Conservation (phyloP, 2,329 filamentous ascomycete species). For the Phyllosticta paracitricarpa region DNA sequence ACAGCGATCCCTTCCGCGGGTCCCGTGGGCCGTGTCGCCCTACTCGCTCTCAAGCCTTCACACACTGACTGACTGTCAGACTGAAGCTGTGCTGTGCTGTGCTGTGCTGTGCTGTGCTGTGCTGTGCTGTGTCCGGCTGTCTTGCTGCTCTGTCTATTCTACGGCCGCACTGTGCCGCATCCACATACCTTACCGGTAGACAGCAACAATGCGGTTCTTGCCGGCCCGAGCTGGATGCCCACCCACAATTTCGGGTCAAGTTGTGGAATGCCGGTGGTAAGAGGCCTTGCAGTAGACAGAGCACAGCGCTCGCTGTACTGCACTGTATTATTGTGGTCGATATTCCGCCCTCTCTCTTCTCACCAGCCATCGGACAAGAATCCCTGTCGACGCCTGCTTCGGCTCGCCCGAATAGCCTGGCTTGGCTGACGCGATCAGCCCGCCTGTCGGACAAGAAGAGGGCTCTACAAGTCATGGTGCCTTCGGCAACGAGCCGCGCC, state of each 20-base stretch:
- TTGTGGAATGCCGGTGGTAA: neutral
- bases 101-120: too few relatives aligned
- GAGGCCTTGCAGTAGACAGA: too few relatives aligned
- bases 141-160: neutral
- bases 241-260: conserved; percentile 2
- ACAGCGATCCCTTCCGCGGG: conserved; percentile 8
- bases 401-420: neutral
- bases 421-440: conserved; percentile 6
- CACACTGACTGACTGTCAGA: too few relatives aligned
- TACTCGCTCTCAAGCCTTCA: too few relatives aligned
- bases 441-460: neutral
- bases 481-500: neutral
- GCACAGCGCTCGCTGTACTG: too few relatives aligned
- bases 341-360: too few relatives aligned
- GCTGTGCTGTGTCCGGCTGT: too few relatives aligned
- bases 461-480: neutral
- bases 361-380: neutral
- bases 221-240: conserved; percentile 5
- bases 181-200: too few relatives aligned
- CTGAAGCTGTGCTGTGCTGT: too few relatives aligned
- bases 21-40: conserved; percentile 1
- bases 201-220: neutral
- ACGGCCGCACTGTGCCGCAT: neutral
- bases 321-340: too few relatives aligned
- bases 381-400: conserved; percentile 4